Conservation (phyloP, 2,329 filamentous ascomycete species). For the Ascosphaera pollenicola region DNA sequence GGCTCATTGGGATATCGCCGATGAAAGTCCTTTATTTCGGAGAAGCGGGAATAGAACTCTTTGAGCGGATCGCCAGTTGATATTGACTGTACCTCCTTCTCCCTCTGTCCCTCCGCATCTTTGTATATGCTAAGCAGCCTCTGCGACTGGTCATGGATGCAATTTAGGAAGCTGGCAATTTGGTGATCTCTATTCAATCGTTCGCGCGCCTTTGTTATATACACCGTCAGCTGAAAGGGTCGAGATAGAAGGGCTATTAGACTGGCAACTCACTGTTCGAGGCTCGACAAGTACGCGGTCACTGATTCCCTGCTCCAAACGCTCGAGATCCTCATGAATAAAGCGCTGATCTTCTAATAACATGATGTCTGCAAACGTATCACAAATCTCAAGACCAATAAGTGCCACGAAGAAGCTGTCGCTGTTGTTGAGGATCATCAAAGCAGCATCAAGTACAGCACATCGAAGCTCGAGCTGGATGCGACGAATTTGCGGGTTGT, state of each 20-base stretch:
- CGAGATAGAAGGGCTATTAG: background rate
- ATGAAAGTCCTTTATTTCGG: conserved; percentile 69
- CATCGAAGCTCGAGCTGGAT: no score
- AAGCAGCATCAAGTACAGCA: no score
- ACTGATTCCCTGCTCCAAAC: conserved; percentile 79
- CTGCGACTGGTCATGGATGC: conserved; percentile 69
- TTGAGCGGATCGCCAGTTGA: conserved; percentile 71
- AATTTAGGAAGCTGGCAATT: conserved; percentile 62
- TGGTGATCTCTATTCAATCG: conserved; percentile 81
- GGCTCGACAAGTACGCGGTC: conserved; percentile 79
- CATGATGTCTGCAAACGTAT: conserved; percentile 25
- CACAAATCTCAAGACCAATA: no score
- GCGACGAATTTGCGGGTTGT: no score
- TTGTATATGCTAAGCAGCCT: conserved; percentile 66
- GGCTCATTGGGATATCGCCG: conserved; percentile 81
- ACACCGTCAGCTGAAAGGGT: conserved; percentile 5
- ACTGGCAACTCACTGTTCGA: conserved; percentile 42
- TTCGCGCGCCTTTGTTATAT: conserved; percentile 48
- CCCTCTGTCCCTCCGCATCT: conserved; percentile 48
- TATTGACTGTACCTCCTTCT: conserved; percentile 64
- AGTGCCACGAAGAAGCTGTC: no score
- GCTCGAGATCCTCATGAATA: conserved; percentile 89
- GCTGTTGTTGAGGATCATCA: no score
- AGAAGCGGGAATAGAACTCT: conserved; percentile 71
- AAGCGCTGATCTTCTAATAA: conserved; percentile 82